Base-by-base conservation (phyloP, 192 early-diverging fungal genomes). In the Coemansia biformis region DNA sequence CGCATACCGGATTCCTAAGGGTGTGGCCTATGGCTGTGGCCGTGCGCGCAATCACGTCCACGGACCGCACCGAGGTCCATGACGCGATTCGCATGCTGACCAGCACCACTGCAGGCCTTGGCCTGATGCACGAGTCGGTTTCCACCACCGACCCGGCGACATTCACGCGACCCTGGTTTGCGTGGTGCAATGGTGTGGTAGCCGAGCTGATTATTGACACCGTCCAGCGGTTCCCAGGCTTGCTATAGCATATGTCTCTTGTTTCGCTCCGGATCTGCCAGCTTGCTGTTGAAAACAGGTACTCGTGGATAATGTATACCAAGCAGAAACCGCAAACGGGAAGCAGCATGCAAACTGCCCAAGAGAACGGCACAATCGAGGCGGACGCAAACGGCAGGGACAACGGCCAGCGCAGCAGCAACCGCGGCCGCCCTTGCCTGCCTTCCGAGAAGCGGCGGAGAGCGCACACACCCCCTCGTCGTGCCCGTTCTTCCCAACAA, bases 21-120 rank as follows among this genome's bases (percentile, higher is more conserved):
- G 78, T 86, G 35, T 86, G 84, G 85, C 83, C 85, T 1, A 86
- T 86, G 84, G 69, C 79, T 6, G 37, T 80, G 5, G 54, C 79
- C 15, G 63, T 83, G 49, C 78, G 68, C 5, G 78, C 64, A 0
- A 46, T 78, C 36, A 86, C 84, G 5, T 74, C 78, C 15, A 43
- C 24, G 0, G 37, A 60, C 32, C 58, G 48, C 16, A 47, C 63
- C 1, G 83, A 86, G 60, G 63, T 80, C 30, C 46, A 57, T 14
- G 50, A 73, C 12, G 75, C 75, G 17, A 35, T 87, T 42, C 74
- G 83, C 13, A 57, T 61, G 48, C 46, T 87, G 3, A 51, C 77
- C 22, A 19, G 53, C 18, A 67, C 75, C 11, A 76, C 81, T 2
- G 59, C 78, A 14, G 76, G 76, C 2, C 72, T 63, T 11, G 82